These are phyloP conservation scores for Coemansia sp. DNA, from an alignment of 192 early-diverging fungal genomes.

Conservation along the genomic window DNA sequence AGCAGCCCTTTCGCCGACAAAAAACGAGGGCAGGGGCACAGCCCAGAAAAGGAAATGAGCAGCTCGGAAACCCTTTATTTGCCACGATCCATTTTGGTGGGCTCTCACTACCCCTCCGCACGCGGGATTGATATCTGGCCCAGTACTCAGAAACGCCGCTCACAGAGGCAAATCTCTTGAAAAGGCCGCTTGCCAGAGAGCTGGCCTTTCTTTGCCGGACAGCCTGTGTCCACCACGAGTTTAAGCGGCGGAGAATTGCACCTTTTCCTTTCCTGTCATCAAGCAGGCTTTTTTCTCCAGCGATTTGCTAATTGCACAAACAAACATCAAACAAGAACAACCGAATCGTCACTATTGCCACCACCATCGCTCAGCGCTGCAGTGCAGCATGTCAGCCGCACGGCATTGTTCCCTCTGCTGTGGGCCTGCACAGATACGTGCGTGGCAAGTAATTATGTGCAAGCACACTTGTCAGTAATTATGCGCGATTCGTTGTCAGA, in stretches of 20 bases:
- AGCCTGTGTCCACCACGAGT: background rate
- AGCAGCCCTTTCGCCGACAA: background rate
- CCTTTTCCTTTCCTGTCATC: background rate
- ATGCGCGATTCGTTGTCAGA: background rate
- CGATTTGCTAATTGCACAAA: background rate
- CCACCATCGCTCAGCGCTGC: background rate
- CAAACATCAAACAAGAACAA: background rate
- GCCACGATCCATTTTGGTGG: background rate
- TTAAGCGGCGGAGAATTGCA: background rate
- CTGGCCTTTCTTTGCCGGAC: background rate
- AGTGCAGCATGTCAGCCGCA: background rate
- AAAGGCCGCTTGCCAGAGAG: background rate
- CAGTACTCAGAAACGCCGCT: slow-evolving; percentile 3
- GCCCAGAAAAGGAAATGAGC: slow-evolving; percentile 5
- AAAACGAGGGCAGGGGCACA: background rate
- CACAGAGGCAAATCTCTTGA: slow-evolving; percentile 1
- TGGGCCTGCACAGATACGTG: slow-evolving; percentile 3
- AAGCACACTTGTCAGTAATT: slow-evolving; percentile 4
- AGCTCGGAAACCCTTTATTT: slow-evolving; percentile 1
- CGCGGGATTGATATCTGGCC: background rate
- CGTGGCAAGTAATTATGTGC: slow-evolving; percentile 6
- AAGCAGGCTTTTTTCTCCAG: background rate
- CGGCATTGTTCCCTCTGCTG: background rate
- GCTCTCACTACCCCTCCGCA: background rate
- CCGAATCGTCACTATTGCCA: background rate